A percentile compares a stretch with the other conserved stretches of the same genome.
Evolutionary conservation across 768 basidiomycete genomes (phyloP).

Genomic region (Russula olivacea): DNA sequence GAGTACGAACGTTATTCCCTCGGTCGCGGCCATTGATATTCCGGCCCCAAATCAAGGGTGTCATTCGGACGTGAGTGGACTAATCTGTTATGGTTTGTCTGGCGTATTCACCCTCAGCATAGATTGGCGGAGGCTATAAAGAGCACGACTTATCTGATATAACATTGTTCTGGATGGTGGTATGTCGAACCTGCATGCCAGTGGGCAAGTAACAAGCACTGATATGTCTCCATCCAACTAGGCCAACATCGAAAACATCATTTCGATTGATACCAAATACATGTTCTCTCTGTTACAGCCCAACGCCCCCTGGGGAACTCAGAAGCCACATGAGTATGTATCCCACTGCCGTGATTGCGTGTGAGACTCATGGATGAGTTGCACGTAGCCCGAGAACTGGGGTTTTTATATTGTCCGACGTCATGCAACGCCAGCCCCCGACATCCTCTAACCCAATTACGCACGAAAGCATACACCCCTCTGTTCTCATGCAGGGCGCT

Average conservation of each 20-base stretch:
- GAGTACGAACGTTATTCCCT: slow-evolving; percentile 22
- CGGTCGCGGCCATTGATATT: neutral
- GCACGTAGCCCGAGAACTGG: slow-evolving; percentile 36
- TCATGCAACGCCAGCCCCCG: slow-evolving; percentile 12
- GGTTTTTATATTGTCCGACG: slow-evolving; percentile 7
- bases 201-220: slow-evolving; percentile 1
- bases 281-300: slow-evolving; percentile 46
- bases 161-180: slow-evolving; percentile 59
- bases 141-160: slow-evolving; percentile 65
- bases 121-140: slow-evolving; percentile 68
- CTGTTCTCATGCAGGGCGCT: slow-evolving; percentile 13
- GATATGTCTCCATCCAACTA: slow-evolving; percentile 27
- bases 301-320: slow-evolving; percentile 53
- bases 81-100: slow-evolving; percentile 26
- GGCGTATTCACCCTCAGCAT: slow-evolving; percentile 3
- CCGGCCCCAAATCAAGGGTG: slow-evolving; percentile 16
- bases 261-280: slow-evolving; percentile 54
- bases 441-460: slow-evolving; percentile 7
- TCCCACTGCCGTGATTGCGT: neutral
- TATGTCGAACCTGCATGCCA: slow-evolving; percentile 33
- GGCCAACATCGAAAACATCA: slow-evolving; percentile 51
- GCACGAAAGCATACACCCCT: slow-evolving; percentile 19
- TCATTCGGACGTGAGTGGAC: slow-evolving; percentile 32
- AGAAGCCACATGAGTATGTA: slow-evolving; percentile 54
- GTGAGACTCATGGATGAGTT: neutral